Evolutionary conservation across 345 rosid species (phyloP).

Genomic region (Eucalyptus tenuipes): DNA sequence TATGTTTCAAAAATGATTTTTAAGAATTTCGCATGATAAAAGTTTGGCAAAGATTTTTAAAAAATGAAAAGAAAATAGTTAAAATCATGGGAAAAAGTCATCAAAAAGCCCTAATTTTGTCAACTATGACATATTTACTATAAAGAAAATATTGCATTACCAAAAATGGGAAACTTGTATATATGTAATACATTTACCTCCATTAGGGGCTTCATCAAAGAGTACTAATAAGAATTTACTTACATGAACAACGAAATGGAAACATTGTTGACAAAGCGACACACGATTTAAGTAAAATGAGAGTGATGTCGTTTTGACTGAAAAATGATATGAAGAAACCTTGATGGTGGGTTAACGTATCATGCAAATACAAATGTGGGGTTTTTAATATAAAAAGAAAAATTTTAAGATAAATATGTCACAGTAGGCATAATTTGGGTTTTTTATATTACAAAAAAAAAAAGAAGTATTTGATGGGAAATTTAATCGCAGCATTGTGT

Average conservation of each 20-base stretch:
- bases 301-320: not conserved
- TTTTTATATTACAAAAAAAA: not conserved
- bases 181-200: not conserved
- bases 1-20: not conserved
- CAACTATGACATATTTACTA: not conserved
- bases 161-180: not conserved
- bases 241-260: not conserved
- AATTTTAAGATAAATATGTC: not conserved
- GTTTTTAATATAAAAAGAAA: not conserved
- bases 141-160: not conserved
- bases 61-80: not conserved
- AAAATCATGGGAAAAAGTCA: not conserved
- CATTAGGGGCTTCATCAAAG: not conserved
- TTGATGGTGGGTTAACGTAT: not conserved
- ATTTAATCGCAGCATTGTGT: not conserved
- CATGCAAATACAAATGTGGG: not conserved
- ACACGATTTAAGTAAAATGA: not conserved
- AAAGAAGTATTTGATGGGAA: not conserved
- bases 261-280: not conserved
- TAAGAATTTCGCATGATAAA: not conserved
- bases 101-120: not conserved
- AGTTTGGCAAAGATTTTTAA: fast-evolving
- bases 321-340: not conserved
- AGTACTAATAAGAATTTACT: not conserved
- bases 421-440: not conserved